Base-by-base conservation (phyloP, 257 asterid species). In the Galeopsis tetrahit region DNA sequence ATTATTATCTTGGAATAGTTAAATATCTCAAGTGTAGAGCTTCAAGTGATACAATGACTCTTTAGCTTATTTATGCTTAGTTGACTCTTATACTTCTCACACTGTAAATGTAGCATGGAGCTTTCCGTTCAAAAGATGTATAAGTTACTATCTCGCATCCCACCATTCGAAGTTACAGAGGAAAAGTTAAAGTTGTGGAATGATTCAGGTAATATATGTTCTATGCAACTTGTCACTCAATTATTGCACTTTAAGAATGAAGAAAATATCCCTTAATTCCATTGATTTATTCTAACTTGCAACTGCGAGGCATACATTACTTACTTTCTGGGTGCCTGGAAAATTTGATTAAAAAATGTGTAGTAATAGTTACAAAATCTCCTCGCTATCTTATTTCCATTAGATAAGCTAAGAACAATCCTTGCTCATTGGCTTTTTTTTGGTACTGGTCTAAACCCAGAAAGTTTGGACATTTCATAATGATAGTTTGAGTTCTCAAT, bases 181-280 rank as follows among this genome's bases (percentile, higher is more conserved):
- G 88, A 80, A 63, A 78, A 81, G 40, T 51, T 86, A 62, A 74
- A 88, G 78, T 86, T 84, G 96, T 93, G 93, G 96, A 88, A 82
- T 74, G 82, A 78, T 67, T 80, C 78, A 21, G 94, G 98, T 93
- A 78, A 81, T 61, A 57, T 63, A 40, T 49, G 48, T 63, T 61
- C 17, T 42, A 11, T 63, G 68, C 51, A 8, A 35, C 61, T 14
- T 51, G 33, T 13, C 52, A 38, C 58, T 40, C 10, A 39, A 32
- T 63, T 67, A n/a, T 63, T 7, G 43, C 62, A 48, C 31, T 63
- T 66, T 14, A 69, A 70, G 53, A 38, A 53, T 67, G 72, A 35
- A 21, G 56, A 61, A 42, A 15, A 44, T 38, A 43, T 44, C 31
- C 51, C 13, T 70, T n/a, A n/a, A 10, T 67, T 59, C 36, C 7